phyloP scores from a whole-genome alignment of 2,329 filamentous ascomycete species.

The Beauveria rudraprayagi region DNA sequence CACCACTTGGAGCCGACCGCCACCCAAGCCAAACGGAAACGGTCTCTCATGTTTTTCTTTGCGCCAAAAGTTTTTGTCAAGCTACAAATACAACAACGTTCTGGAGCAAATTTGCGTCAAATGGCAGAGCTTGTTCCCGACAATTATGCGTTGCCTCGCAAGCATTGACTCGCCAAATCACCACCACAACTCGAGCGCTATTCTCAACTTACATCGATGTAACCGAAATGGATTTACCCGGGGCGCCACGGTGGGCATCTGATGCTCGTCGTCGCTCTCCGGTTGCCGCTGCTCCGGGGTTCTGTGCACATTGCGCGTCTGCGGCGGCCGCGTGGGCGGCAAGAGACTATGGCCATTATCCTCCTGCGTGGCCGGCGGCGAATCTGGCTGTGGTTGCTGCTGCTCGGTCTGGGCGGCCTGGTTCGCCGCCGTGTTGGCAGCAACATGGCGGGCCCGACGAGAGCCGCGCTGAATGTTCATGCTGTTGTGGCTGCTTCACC shows the following conservation, averaged over 20 bases:
- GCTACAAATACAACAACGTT: too few species aligned
- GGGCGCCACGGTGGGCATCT: conserved; percentile 19
- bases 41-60: too few species aligned
- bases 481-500: not conserved
- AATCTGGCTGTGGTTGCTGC: conserved; percentile 11
- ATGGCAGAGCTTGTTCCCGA: not conserved
- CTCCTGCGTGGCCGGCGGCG: not conserved
- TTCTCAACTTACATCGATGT: conserved; percentile 26
- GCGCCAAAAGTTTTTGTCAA: not conserved
- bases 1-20: not conserved
- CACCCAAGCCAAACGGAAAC: not conserved
- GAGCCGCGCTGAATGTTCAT: conserved; percentile 26
- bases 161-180: too few species aligned
- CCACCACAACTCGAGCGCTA: not conserved
- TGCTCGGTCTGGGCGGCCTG: conserved; percentile 10
- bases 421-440: conserved; percentile 17
- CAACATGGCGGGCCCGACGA: conserved; percentile 23
- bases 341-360: not conserved
- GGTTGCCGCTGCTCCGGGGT: conserved; percentile 20
- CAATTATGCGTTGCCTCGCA: too few species aligned
- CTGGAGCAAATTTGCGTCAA: not conserved
- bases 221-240: conserved; percentile 30
- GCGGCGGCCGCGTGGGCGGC: conserved; percentile 2
- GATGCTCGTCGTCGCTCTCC: conserved; percentile 14
- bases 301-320: conserved; percentile 14